Conservation (phyloP, 164 flowering plant genomes). For the Echeveria elegans region DNA sequence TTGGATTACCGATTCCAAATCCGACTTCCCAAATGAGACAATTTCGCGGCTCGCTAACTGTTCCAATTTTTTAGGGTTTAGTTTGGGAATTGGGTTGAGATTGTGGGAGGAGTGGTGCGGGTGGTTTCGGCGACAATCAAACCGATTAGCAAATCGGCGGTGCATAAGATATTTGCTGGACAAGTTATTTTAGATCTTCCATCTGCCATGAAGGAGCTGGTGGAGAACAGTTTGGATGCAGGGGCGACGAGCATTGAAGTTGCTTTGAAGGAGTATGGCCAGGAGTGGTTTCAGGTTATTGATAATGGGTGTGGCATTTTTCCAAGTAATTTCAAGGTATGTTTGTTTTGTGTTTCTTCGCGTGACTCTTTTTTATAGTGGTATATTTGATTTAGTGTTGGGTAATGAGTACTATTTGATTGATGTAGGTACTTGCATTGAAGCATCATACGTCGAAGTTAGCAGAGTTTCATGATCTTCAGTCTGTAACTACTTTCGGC, state of each 20-base stretch:
- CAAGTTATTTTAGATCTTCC: slow-evolving; percentile 91
- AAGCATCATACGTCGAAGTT: slow-evolving; percentile 93
- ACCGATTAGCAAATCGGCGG: slow-evolving; percentile 60
- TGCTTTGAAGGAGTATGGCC: slow-evolving; percentile 62
- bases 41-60: not conserved
- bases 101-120: slow-evolving; percentile 2
- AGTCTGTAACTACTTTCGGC: slow-evolving; percentile 74
- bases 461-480: slow-evolving; percentile 78
- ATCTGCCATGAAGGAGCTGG: slow-evolving; percentile 93
- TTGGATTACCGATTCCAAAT: too few species aligned
- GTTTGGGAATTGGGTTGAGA: not conserved
- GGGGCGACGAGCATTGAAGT: slow-evolving; percentile 85
- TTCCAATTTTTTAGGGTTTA: not conserved
- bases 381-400: not conserved
- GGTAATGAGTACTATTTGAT: not conserved
- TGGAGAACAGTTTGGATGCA: slow-evolving; percentile 99
- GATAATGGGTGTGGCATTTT: slow-evolving; percentile 93
- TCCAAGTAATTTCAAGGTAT: slow-evolving; percentile 74
- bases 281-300: slow-evolving; percentile 71
- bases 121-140: slow-evolving; percentile 25
- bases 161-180: slow-evolving; percentile 85
- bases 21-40: not conserved
- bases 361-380: not conserved
- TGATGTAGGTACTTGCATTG: slow-evolving; percentile 64
- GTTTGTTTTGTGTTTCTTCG: not conserved